Evolutionary conservation across 1,284 basidiomycete species (phyloP), one percentile per base, ranked within the genome.

Genomic region (Ceratobasidium sp.): DNA sequence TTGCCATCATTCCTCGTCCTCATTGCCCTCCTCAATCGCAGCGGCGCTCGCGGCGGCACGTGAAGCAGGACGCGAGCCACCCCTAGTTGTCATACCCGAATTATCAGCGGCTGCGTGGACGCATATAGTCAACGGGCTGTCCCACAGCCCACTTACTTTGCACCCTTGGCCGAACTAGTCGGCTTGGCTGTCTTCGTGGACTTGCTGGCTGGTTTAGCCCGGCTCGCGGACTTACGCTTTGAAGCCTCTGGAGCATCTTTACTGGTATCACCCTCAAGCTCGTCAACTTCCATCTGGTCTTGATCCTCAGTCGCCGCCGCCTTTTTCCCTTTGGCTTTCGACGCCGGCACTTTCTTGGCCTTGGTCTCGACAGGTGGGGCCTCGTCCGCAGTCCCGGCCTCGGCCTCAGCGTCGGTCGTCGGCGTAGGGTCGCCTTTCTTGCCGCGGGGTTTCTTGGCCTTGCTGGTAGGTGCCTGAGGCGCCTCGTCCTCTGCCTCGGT

Each of bases 241-340:
- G 73, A 76, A 46, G 46, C 18, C 53, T 33, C 63, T 18, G 61
- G 18, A 42, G 51, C 51, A 7, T 64, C 63, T 33, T 53, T 60
- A 4, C 44, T 28, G 1, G 15, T 39, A 20, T 73, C 71, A 10
- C 44, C 71, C 7, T 42, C 63, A 20, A 69, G 26, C 60, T 75
- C 72, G 51, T 76, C 73, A 4, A 76, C 73, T 26, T 76, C 73
- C 73, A 76, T 76, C 73, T 76, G 64, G 15, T 55, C 33, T 12
- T 76, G 61, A 40, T 49, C 61, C 39, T 39, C 53, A 40, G 49
- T 49, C 13, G 39, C 63, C 3, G 56, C 18, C 12, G 63, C 42
- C 40, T 76, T 76, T n/a, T 76, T 76, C 23, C 73, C 73, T 9
- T n/a, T 53, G 7, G 49, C 63, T 33, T 44, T 67, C 26, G 61